phyloP scores from a whole-genome alignment of 352 stramenopile species.

The Phytopythium sindhum region DNA sequence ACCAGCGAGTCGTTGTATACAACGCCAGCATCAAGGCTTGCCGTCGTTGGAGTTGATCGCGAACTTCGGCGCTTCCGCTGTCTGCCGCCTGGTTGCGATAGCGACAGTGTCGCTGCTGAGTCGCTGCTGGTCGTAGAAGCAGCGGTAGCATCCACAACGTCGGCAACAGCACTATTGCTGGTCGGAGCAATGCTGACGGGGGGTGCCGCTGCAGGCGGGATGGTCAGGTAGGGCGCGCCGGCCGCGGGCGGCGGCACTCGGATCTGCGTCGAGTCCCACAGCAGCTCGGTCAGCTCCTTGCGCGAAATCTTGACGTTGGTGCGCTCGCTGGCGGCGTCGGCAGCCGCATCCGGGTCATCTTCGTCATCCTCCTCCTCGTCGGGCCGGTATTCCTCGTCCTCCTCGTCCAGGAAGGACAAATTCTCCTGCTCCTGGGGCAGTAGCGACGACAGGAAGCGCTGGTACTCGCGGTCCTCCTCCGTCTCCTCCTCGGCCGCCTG shows the following conservation, averaged over 20 bases:
- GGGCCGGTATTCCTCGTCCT: slow-evolving; percentile 79
- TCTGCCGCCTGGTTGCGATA: neutral
- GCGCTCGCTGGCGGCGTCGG: slow-evolving; percentile 16
- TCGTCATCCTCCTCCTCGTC: slow-evolving; percentile 75
- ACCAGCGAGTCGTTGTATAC: neutral
- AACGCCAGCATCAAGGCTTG: neutral
- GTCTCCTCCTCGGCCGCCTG: slow-evolving; percentile 23
- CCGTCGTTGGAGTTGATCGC: neutral
- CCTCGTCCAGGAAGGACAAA: slow-evolving; percentile 80
- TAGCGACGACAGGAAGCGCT: slow-evolving; percentile 78
- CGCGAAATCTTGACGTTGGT: slow-evolving; percentile 61
- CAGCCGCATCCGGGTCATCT: slow-evolving; percentile 35
- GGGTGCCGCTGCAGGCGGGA: slow-evolving; percentile 1
- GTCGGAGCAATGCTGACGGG: slow-evolving; percentile 5
- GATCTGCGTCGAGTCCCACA: slow-evolving; percentile 78
- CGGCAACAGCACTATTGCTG: neutral
- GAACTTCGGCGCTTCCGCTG: neutral
- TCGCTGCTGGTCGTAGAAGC: neutral
- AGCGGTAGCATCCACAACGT: neutral
- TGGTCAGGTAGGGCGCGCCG: slow-evolving; percentile 2
- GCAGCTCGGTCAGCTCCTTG: slow-evolving; percentile 74
- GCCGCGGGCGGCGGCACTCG: slow-evolving; percentile 30
- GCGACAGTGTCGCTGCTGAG: neutral
- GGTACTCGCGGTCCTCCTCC: slow-evolving; percentile 67
- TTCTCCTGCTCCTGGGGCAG: slow-evolving; percentile 70